Percentiles rank a stretch among this genome's conserved stretches.
These are phyloP conservation scores for Zygotorulaspora mrakii DNA, from an alignment of 1,139 yeast genomes.

Conservation along the genomic window DNA sequence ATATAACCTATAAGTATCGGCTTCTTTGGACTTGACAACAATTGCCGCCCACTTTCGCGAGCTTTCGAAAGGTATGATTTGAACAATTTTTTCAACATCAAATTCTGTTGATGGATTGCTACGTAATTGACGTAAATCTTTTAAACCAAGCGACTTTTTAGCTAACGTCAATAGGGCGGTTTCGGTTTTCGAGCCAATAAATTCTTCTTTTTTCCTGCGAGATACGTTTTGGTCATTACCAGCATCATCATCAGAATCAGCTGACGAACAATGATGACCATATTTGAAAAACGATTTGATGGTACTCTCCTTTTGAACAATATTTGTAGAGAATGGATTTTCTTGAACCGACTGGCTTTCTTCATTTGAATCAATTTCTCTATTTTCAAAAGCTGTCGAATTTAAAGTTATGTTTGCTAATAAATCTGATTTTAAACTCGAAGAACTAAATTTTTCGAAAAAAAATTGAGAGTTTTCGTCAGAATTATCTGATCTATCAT, in stretches of 20 bases:
- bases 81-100: conserved; percentile 47
- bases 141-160: conserved; percentile 49
- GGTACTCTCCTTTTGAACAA: no score
- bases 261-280: no score
- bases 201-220: conserved; percentile 48
- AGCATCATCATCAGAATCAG: conserved; percentile 15
- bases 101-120: conserved; percentile 30
- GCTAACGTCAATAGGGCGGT: conserved; percentile 79
- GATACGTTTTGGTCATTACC: no score
- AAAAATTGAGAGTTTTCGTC: conserved; percentile 35
- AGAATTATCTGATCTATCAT: conserved; percentile 26
- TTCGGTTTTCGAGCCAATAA: conserved; percentile 91
- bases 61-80: conserved; percentile 87
- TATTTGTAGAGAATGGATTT: conserved; percentile 33
- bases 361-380: conserved; percentile 21
- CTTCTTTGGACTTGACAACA: conserved; percentile 46
- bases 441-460: conserved; percentile 37
- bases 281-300: no score
- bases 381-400: conserved; percentile 85
- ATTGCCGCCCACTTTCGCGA: conserved; percentile 90
- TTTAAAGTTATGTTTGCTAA: conserved; percentile 66
- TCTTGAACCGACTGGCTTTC: conserved; percentile 40
- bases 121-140: conserved; percentile 41
- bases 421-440: conserved; percentile 42
- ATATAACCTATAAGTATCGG: conserved; percentile 55